Base-by-base conservation (phyloP, 495 filamentous ascomycete genomes). In the Saxispiralis lemnorum region DNA sequence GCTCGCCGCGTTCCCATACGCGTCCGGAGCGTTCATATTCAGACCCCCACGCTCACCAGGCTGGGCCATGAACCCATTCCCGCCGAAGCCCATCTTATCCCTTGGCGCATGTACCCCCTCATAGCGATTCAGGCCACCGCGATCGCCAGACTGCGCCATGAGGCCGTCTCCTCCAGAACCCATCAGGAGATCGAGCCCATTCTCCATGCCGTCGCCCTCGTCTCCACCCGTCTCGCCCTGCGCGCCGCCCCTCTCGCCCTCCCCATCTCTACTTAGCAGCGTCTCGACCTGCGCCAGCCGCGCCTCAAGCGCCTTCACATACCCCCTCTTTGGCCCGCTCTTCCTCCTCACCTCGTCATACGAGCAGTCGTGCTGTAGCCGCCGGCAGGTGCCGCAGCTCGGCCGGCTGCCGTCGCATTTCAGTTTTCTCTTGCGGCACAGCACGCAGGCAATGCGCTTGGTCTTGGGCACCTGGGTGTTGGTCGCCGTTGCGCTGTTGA, bases 341-440 rank as follows among this genome's bases (percentile, higher is more conserved):
- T 99, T 99, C 64, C 85, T 83, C 57, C 89, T 75, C 39, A 87
- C 79, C 63, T 99, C 89, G 63, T 96, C 89, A 56, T 95, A 99
- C 11, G 82, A 75, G 66, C 89, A 99, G 43, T 77, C 76, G 63
- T 99, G 89, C 31, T 82, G 78, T 42, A 99, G 64, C 39, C 89
- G 70, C 13, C 81, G 75, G 59, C 89, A 99, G 17, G 88, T 99
- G 54, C 80, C 84, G 59, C 89, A 99, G 54, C 81, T 89, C 11
- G 89, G 89, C 47, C 78, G 75, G 35, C 64, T 58, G 43, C 80
- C 79, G 52, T 84, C 78, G 57, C 81, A 84, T 51, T 81, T 80
- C 39, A 97, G 66, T 58, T 97, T 97, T 54, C 89, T 73, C 59
- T 87, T 89, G 52, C 89, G 72, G 56, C 89, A 99, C 36, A 99